Base-by-base conservation (phyloP, 1,284 basidiomycete species). In the Ustilago nuda region DNA sequence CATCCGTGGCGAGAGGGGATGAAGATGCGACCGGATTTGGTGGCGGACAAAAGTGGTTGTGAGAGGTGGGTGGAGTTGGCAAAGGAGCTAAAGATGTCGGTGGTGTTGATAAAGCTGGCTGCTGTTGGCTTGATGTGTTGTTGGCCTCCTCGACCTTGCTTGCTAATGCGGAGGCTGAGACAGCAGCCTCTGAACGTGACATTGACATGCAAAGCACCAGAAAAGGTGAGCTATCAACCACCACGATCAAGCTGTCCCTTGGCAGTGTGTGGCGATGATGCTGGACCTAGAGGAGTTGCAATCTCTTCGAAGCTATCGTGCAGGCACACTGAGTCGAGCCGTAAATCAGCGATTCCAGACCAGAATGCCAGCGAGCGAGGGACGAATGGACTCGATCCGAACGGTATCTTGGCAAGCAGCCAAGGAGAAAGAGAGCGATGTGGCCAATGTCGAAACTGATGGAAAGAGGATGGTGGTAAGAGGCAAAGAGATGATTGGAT, bases 1-100 rank as follows among this genome's bases (percentile, higher is more conserved):
- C 63, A 45, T 73, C 66, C 5, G 8, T 12, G 36, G 36, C 55
- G 58, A 65, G 65, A 27, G 61, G 64, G 46, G 71, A 73, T 8
- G 70, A 66, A 19, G 75, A 70, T 12, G 71, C 67, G 41, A 71
- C 61, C 8, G 63, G 66, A 58, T 57, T 67, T 63, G 62, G 64
- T 30, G 63, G 72, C 39, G 67, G 67, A 3, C 65, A 67, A 33
- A 71, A 79, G 23, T 80, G 73, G 54, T 66, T 74, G 65, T 81
- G 79, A 39, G 79, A 81, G 33, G 72, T 81, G 4, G 79, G 79
- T 13, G 79, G 79, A 1, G 79, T 81, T 2, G 79, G 79, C 43
- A 81, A 53, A 35, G 57, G 63, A 17, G 56, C 56, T 2, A 60
- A 61, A 43, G 37, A 36, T 35, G 52, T 36, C 9, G 61, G 72